Conservation (phyloP, 306 rosid genomes). For the Quercus rubra region DNA sequence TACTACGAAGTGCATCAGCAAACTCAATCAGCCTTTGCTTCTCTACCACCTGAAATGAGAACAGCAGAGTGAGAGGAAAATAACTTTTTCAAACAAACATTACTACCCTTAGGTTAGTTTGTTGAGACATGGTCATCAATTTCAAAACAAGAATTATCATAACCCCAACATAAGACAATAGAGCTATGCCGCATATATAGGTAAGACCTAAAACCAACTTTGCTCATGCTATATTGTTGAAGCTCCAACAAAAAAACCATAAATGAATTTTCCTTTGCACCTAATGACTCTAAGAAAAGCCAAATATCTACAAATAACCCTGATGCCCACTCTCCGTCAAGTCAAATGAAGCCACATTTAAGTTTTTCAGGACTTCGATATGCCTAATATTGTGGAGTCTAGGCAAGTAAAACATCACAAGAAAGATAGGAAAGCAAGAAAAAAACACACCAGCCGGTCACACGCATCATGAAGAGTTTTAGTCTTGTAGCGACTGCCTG, state of each 20-base stretch:
- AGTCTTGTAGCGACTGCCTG: slow-evolving; percentile 95
- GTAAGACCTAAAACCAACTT: background rate
- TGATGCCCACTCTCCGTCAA: background rate
- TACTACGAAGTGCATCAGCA: slow-evolving; percentile 91
- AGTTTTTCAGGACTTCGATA: background rate
- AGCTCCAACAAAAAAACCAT: background rate
- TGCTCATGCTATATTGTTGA: background rate
- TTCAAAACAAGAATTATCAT: background rate
- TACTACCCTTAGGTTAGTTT: background rate
- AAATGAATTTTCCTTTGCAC: background rate
- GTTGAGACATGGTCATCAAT: background rate
- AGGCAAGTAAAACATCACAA: slow-evolving; percentile 4
- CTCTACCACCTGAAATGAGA: slow-evolving; percentile 69
- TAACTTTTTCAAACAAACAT: slow-evolving; percentile 20
- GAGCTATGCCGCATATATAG: background rate
- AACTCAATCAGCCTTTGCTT: slow-evolving; percentile 89
- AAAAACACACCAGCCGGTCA: slow-evolving; percentile 70
- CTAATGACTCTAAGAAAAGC: background rate
- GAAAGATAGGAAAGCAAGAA: slow-evolving; percentile 5
- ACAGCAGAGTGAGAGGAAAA: slow-evolving; percentile 14
- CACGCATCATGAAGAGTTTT: slow-evolving; percentile 98
- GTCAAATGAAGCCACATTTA: background rate
- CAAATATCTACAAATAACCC: slow-evolving; percentile 3
- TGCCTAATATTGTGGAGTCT: background rate
- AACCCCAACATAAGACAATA: background rate